A percentile compares a stretch with the other conserved stretches of the same genome.
These are phyloP conservation scores for Trichoderma semiorbis DNA, from an alignment of 2,329 filamentous ascomycete genomes.

Conservation along the genomic window DNA sequence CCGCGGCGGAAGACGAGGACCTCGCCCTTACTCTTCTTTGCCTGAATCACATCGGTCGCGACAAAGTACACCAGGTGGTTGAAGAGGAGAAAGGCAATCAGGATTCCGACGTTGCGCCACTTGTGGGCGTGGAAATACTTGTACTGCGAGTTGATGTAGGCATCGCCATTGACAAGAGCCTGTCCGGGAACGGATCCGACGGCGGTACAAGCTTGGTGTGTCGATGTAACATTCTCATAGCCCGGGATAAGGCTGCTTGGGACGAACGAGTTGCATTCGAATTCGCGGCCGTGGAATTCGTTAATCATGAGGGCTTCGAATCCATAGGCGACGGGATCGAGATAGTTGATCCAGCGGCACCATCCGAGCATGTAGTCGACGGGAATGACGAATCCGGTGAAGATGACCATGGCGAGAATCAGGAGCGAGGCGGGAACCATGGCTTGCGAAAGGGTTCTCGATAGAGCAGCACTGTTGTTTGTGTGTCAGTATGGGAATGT, in stretches of 20 bases:
- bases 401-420: conserved; percentile 31
- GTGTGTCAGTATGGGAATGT: background rate
- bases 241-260: conserved; percentile 28
- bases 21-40: conserved; percentile 58
- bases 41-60: conserved; percentile 45
- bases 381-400: conserved; percentile 49
- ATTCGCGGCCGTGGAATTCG: conserved; percentile 50
- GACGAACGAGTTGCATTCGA: conserved; percentile 26
- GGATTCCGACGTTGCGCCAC: conserved; percentile 57
- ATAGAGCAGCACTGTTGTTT: conserved; percentile 29
- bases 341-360: conserved; percentile 66
- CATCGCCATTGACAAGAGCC: conserved; percentile 19
- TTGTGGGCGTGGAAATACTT: conserved; percentile 46
- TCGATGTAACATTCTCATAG: conserved; percentile 10
- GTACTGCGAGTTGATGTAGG: conserved; percentile 46
- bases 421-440: conserved; percentile 42
- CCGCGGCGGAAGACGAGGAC: conserved; percentile 49
- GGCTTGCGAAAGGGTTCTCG: conserved; percentile 52
- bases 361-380: conserved; percentile 56
- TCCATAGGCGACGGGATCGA: conserved; percentile 63
- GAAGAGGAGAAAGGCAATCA: conserved; percentile 49
- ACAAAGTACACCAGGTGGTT: conserved; percentile 48
- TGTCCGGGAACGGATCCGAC: conserved; percentile 46
- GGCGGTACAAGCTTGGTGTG: conserved; percentile 27
- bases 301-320: conserved; percentile 66